Conservation (phyloP, 2,329 filamentous ascomycete genomes). For the Ophiostoma sp. region DNA sequence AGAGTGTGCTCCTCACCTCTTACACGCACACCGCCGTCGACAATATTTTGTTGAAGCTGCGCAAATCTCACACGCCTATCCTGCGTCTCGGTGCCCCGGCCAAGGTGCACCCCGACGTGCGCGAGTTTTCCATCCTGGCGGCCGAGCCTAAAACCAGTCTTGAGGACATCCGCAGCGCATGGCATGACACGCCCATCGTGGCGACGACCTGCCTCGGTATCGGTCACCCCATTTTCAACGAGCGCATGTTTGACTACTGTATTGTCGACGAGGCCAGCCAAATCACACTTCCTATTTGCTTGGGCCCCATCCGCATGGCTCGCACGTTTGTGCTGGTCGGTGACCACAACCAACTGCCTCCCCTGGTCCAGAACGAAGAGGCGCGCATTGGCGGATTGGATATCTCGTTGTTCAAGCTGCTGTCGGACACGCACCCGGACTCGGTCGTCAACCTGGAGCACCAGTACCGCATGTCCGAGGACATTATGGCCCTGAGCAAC, state of each 20-base stretch:
- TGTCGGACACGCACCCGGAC: conserved; percentile 83
- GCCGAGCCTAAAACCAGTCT: conserved; percentile 72
- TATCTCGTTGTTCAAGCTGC: conserved; percentile 87
- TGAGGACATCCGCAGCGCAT: conserved; percentile 79
- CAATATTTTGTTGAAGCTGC: conserved; percentile 91
- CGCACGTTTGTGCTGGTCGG: conserved; percentile 92
- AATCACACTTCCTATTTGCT: conserved; percentile 90
- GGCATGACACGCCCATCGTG: conserved; percentile 84
- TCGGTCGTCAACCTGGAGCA: conserved; percentile 91
- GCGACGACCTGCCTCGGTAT: conserved; percentile 94
- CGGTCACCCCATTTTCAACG: conserved; percentile 82
- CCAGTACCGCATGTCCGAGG: conserved; percentile 97
- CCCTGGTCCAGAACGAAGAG: conserved; percentile 88
- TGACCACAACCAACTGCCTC: conserved; percentile 94
- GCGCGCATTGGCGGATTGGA: conserved; percentile 85
- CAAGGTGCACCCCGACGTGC: conserved; percentile 86
- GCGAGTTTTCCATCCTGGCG: conserved; percentile 78
- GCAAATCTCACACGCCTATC: conserved; percentile 67
- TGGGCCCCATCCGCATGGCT: conserved; percentile 91
- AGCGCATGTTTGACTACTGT: conserved; percentile 93
- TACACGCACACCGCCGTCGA: conserved; percentile 98
- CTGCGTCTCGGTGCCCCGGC: conserved; percentile 81
- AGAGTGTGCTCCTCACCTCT: conserved; percentile 88
- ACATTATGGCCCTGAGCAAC: conserved; percentile 93
- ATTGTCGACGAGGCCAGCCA: conserved; percentile 98